Conservation (phyloP, 495 filamentous ascomycete genomes). For the Schizothecium vesticola region DNA sequence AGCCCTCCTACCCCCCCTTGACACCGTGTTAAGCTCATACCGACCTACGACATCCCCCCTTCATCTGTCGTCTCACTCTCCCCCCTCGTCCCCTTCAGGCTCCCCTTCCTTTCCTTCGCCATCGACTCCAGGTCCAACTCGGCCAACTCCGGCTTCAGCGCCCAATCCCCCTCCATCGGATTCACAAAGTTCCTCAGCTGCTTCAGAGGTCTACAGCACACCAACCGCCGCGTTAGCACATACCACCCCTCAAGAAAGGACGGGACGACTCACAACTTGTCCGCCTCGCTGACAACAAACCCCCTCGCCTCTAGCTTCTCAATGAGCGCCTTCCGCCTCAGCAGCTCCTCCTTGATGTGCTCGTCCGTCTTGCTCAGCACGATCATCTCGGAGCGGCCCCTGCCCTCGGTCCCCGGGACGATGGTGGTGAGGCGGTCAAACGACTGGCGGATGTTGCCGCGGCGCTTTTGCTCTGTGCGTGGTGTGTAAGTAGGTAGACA, state of each 20-base stretch:
- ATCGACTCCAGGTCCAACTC: background rate
- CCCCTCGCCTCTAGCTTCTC: conserved; percentile 21
- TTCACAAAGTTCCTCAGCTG: background rate
- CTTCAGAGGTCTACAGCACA: background rate
- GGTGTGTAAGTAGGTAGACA: background rate
- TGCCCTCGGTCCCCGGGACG: conserved; percentile 77
- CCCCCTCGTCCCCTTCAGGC: background rate
- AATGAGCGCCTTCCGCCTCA: conserved; percentile 55
- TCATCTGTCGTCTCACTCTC: background rate
- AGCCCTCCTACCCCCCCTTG: background rate
- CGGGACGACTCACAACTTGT: conserved; percentile 17
- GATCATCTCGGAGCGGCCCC: conserved; percentile 77
- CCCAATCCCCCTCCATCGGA: background rate
- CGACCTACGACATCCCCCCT: background rate
- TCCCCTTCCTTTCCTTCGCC: background rate
- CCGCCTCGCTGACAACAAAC: conserved; percentile 12
- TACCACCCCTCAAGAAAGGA: background rate
- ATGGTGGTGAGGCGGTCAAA: conserved; percentile 79
- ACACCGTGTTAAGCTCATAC: background rate
- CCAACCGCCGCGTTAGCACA: background rate
- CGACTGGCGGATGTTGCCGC: conserved; percentile 77
- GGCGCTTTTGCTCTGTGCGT: conserved; percentile 71
- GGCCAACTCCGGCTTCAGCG: background rate
- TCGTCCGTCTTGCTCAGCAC: conserved; percentile 73
- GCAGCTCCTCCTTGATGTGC: conserved; percentile 61